Conservation (phyloP, 345 rosid genomes). For the Salix arbutifolia region DNA sequence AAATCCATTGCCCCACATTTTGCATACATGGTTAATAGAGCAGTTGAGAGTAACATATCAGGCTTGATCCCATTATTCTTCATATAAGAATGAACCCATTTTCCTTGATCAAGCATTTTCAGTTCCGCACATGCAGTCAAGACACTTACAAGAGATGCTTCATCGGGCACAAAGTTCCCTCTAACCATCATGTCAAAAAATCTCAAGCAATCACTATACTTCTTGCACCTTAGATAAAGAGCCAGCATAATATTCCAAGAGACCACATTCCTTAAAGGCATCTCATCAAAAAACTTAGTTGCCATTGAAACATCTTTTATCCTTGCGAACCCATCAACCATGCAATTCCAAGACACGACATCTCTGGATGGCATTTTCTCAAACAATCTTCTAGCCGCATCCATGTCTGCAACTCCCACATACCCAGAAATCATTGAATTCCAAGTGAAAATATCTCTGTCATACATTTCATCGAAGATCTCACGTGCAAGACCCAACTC, state of each 20-base stretch:
- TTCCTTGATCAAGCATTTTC: slow-evolving; percentile 44
- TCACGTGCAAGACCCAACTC: slow-evolving; percentile 35
- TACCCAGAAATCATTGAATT: slow-evolving; percentile 15
- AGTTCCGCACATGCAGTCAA: slow-evolving; percentile 55
- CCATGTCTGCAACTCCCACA: slow-evolving; percentile 23
- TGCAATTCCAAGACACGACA: slow-evolving; percentile 29
- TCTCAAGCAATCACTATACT: slow-evolving; percentile 44
- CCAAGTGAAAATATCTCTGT: slow-evolving; percentile 30
- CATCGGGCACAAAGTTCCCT: slow-evolving; percentile 42
- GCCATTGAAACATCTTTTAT: slow-evolving; percentile 22
- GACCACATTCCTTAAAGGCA: slow-evolving; percentile 29
- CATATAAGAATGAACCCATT: slow-evolving; percentile 47
- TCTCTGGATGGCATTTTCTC: slow-evolving; percentile 24
- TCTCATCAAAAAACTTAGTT: slow-evolving; percentile 22
- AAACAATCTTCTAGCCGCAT: slow-evolving; percentile 27
- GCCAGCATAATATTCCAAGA: slow-evolving; percentile 44
- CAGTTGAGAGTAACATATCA: slow-evolving; percentile 53
- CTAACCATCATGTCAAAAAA: slow-evolving; percentile 47
- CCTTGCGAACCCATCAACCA: slow-evolving; percentile 31
- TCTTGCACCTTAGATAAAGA: slow-evolving; percentile 45
- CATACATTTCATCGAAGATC: slow-evolving; percentile 40
- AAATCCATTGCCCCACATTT: slow-evolving; percentile 30
- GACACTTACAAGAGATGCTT: slow-evolving; percentile 49
- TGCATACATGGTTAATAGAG: slow-evolving; percentile 47
- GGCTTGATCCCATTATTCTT: slow-evolving; percentile 27